These are phyloP conservation scores for Spathaspora hagerdaliae DNA, from an alignment of 805 yeast genomes.

Conservation along the genomic window DNA sequence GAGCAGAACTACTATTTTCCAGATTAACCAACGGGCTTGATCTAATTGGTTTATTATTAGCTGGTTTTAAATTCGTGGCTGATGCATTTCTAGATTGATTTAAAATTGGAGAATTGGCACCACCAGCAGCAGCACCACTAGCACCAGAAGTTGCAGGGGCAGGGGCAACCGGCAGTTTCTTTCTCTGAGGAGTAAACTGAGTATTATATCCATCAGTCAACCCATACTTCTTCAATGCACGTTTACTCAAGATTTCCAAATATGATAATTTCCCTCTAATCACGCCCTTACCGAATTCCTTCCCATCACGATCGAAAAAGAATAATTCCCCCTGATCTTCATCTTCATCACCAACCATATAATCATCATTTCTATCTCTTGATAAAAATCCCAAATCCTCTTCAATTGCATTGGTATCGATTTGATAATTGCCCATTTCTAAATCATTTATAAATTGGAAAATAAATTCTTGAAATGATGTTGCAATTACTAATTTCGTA, in stretches of 20 bases:
- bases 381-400: constrained; percentile 34
- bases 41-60: constrained; percentile 1
- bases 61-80: constrained; percentile 2
- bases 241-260: constrained; percentile 38
- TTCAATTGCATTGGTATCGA: constrained; percentile 33
- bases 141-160: constrained; percentile 4
- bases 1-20: no score
- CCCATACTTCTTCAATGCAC: constrained; percentile 39
- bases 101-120: constrained; percentile 9
- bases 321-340: constrained; percentile 42
- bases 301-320: constrained; percentile 32
- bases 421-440: constrained; percentile 38
- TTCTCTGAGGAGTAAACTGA: constrained; percentile 32
- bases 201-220: constrained; percentile 35
- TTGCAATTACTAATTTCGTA: constrained; percentile 38
- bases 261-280: constrained; percentile 31
- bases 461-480: constrained; percentile 35
- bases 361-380: constrained; percentile 34
- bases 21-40: constrained; percentile 19
- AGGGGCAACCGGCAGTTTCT: constrained; percentile 5
- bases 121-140: constrained; percentile 3
- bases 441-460: constrained; percentile 36
- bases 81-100: constrained; percentile 8
- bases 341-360: constrained; percentile 42
- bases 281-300: constrained; percentile 29